Base-by-base conservation (phyloP, 2,329 filamentous ascomycete species). In the Calonectria ilicicola region DNA sequence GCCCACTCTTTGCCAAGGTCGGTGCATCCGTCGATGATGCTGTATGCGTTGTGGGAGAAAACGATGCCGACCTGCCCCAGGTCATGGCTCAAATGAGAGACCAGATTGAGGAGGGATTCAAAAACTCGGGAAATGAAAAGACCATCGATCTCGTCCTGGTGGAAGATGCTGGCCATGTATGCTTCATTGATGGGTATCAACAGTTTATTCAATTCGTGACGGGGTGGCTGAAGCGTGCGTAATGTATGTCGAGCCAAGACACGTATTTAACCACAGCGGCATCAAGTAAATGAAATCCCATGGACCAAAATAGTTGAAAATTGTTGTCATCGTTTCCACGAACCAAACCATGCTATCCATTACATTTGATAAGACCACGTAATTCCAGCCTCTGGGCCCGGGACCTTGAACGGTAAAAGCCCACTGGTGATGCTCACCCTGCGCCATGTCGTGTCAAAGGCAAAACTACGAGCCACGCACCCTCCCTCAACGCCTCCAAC, bases 11-110 rank as follows among this genome's bases (percentile, higher is more conserved):
- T 9, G 66, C 67, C 0, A 77, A 80, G 35, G 79, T 86, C 1
- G 85, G 84, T 0, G 53, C 72, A 4, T 79, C 80, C 17, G 82
- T 85, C 1, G 78, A 84, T 19, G 79, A 82, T 44, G 85, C 81
- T 0, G 51, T 86, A 56, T 79, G 85, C 21, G 70, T 87, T 2
- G 84, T 84, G 0, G 84, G 86, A 0, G 83, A 86, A 70, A 84
- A 85, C 38, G 85, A 86, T 72, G 84, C 83, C 9, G 83, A 86
- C 69, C 72, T 87, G 23, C 83, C 83, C 0, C 69, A 80, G 65
- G 80, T 79, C 19, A 87, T 87, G 85, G 71, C 79, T 27, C 80
- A 80, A 10, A 84, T 86, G 80, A 77, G 83, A 19, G 75, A 77
- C 12, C 78, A 80, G 49, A 79, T 87, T 26, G 80, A 86, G 60